phyloP scores from a whole-genome alignment of 2,329 filamentous ascomycete genomes.

The Calonectria honghensis region DNA sequence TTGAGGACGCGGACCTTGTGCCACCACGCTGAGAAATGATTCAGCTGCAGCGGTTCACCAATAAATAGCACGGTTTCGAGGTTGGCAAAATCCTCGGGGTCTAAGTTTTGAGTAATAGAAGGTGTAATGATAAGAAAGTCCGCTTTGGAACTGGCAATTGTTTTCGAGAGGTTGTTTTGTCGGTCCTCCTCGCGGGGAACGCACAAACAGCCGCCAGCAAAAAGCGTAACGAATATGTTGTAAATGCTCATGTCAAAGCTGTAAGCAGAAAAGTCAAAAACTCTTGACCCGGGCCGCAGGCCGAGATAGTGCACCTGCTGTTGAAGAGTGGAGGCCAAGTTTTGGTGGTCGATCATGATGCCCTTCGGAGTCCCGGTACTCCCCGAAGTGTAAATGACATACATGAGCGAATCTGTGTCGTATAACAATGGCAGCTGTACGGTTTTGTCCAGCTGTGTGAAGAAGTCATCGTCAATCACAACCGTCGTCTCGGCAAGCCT shows the following conservation, averaged over 20 bases:
- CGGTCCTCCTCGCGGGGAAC: conserved; percentile 30
- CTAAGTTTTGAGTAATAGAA: background rate
- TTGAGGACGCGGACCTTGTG: conserved; percentile 33
- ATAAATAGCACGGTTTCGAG: background rate
- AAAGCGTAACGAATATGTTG: conserved; percentile 38
- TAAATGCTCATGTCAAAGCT: conserved; percentile 41
- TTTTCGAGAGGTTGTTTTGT: background rate
- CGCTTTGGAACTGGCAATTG: background rate
- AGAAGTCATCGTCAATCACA: conserved; percentile 28
- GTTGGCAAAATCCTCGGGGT: background rate
- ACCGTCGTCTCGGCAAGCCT: conserved; percentile 36
- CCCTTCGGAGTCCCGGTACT: conserved; percentile 55
- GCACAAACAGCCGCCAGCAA: conserved; percentile 41
- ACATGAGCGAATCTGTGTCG: conserved; percentile 40
- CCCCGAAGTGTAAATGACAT: conserved; percentile 53
- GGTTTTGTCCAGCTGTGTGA: background rate
- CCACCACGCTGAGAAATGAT: conserved; percentile 38
- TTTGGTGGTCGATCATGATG: conserved; percentile 44
- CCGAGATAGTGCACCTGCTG: conserved; percentile 35
- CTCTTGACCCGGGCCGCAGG: conserved; percentile 6
- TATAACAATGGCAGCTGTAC: conserved; percentile 11
- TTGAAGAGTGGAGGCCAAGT: conserved; percentile 20
- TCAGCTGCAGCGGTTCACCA: background rate
- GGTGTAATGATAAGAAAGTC: background rate
- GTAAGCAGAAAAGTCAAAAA: conserved; percentile 39